Conservation (phyloP, 2,329 filamentous ascomycete species). For the Zymoseptoria tritici region DNA sequence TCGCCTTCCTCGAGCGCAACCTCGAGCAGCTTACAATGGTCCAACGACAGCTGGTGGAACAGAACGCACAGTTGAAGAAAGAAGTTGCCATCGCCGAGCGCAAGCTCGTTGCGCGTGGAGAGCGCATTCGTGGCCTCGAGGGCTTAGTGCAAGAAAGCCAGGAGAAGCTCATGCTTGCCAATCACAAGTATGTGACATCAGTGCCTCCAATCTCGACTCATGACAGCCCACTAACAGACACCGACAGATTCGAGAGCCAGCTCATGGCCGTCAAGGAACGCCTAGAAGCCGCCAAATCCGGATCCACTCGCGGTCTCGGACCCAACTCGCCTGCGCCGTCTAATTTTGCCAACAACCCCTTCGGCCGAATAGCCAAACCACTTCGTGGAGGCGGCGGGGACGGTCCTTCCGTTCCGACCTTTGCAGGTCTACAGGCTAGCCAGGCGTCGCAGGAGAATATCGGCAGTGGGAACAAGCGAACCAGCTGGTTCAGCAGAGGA, state of each 20-base stretch:
- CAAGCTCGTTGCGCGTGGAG: constrained; percentile 92
- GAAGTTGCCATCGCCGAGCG: constrained; percentile 97
- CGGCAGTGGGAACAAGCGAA: constrained; percentile 48
- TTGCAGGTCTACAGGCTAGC: constrained; percentile 35
- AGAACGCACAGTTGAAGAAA: constrained; percentile 96
- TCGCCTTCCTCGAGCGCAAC: constrained; percentile 97
- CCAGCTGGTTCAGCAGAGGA: constrained; percentile 55
- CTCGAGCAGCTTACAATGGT: constrained; percentile 96
- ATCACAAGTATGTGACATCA: constrained; percentile 70
- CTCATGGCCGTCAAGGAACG: constrained; percentile 96
- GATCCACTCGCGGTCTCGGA: constrained; percentile 75
- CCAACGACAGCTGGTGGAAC: constrained; percentile 93
- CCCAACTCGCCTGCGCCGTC: constrained; percentile 45
- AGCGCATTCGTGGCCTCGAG: constrained; percentile 92
- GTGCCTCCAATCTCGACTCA: not conserved
- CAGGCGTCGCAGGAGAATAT: constrained; percentile 39
- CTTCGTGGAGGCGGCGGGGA: constrained; percentile 49
- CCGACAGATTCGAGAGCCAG: constrained; percentile 82
- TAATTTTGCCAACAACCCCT: constrained; percentile 61
- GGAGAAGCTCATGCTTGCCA: constrained; percentile 94
- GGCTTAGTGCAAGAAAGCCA: constrained; percentile 90
- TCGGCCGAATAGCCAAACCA: constrained; percentile 58
- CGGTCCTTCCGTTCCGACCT: constrained; percentile 35
- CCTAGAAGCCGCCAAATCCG: constrained; percentile 87
- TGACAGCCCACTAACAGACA: constrained; percentile 10